Conservation (phyloP, 306 rosid genomes). For the Casuarina equisetifolia region DNA sequence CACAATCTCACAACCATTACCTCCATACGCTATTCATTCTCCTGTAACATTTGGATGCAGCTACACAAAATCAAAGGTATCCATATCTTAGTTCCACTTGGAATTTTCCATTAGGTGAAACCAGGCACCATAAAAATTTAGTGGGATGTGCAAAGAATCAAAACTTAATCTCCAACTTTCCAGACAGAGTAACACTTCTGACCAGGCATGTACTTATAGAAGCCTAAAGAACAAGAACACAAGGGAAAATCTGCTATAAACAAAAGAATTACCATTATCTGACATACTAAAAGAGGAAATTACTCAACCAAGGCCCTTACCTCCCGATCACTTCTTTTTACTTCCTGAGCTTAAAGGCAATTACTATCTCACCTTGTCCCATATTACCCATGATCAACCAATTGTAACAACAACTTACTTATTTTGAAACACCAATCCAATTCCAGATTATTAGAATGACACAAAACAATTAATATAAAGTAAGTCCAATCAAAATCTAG, state of each 20-base stretch:
- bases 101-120: not conserved
- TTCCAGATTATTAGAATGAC: not conserved
- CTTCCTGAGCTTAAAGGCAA: not conserved
- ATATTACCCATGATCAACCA: not conserved
- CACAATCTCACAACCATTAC: not conserved
- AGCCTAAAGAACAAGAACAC: not conserved
- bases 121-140: not conserved
- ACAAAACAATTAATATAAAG: too few species aligned
- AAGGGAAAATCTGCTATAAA: not conserved
- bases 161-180: not conserved
- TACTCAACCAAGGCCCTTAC: not conserved
- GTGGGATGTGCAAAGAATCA: not conserved
- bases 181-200: not conserved
- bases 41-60: not conserved
- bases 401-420: not conserved
- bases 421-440: not conserved
- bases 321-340: not conserved
- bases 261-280: not conserved
- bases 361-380: not conserved
- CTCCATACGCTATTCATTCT: not conserved
- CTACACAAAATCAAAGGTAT: not conserved
- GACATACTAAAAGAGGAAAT: not conserved
- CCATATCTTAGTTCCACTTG: not conserved
- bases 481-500: too few species aligned
- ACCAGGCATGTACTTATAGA: not conserved